phyloP scores from a whole-genome alignment of 2,329 filamentous ascomycete species.

The Fusarium incarnatum region DNA sequence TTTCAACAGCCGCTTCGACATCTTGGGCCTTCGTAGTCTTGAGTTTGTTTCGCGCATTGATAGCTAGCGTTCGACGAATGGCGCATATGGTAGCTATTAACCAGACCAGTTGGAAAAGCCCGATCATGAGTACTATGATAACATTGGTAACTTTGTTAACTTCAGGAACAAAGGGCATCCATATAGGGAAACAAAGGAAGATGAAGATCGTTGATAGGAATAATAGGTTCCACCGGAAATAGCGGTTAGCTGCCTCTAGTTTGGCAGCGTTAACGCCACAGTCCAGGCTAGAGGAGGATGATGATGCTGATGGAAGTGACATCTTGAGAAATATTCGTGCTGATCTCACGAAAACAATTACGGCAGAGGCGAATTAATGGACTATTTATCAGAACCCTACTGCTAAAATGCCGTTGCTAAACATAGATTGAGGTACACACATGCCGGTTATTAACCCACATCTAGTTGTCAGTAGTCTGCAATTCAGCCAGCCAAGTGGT shows the following conservation, averaged over 20 bases:
- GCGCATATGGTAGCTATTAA: slow-evolving; percentile 31
- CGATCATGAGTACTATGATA: slow-evolving; percentile 20
- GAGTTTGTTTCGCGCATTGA: slow-evolving; percentile 19
- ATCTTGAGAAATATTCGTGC: not conserved
- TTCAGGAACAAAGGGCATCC: slow-evolving; percentile 26
- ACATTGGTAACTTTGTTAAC: slow-evolving; percentile 29
- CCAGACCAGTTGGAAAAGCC: slow-evolving; percentile 33
- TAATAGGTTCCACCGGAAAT: slow-evolving; percentile 32
- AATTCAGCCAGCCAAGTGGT: not conserved
- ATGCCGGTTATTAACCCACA: not conserved
- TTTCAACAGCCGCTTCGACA: slow-evolving; percentile 7
- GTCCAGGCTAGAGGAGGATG: slow-evolving; percentile 16
- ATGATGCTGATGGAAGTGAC: slow-evolving; percentile 4
- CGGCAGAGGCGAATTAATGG: not conserved
- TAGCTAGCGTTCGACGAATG: slow-evolving; percentile 32
- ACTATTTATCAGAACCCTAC: not conserved
- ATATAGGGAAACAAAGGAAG: slow-evolving; percentile 33
- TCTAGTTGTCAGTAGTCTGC: not conserved
- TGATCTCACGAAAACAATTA: not conserved
- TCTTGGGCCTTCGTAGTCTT: slow-evolving; percentile 16
- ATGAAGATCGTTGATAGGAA: slow-evolving; percentile 20
- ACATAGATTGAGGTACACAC: not conserved
- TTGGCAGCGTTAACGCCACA: slow-evolving; percentile 23
- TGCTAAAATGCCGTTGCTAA: not conserved
- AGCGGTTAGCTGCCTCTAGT: slow-evolving; percentile 30